Evolutionary conservation across 2,329 filamentous ascomycete genomes (phyloP).

Genomic region (Cercospora sojina): DNA sequence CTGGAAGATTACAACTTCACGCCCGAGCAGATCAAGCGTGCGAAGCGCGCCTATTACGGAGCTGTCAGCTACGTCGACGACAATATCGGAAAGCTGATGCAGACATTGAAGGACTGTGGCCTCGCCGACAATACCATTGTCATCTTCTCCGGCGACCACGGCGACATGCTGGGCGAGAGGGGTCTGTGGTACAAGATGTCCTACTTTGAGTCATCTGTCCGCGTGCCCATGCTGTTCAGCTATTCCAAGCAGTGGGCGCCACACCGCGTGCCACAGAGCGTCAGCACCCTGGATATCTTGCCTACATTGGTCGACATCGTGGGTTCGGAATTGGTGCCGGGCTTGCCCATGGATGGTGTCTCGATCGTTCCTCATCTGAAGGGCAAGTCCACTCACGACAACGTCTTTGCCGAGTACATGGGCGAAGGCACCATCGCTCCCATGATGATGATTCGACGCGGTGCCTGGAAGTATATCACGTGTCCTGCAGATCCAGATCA

Average conservation of each 20-base stretch:
- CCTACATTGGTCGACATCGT: conserved; percentile 85
- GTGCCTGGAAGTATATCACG: conserved; percentile 85
- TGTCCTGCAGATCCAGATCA: conserved; percentile 82
- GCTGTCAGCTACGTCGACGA: conserved; percentile 93
- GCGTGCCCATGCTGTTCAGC: conserved; percentile 83
- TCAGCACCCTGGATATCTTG: conserved; percentile 86
- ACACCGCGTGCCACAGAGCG: conserved; percentile 75
- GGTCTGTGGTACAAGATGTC: conserved; percentile 98
- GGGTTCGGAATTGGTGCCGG: conserved; percentile 65
- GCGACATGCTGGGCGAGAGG: conserved; percentile 92
- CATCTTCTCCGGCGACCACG: conserved; percentile 90
- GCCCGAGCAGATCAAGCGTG: conserved; percentile 80
- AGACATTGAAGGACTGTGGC: conserved; percentile 73
- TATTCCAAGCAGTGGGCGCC: conserved; percentile 73
- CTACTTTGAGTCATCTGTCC: conserved; percentile 88
- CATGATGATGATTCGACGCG: conserved; percentile 89
- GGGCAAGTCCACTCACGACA: conserved; percentile 69
- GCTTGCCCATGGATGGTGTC: conserved; percentile 80
- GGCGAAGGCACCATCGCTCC: conserved; percentile 87
- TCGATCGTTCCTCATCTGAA: conserved; percentile 78
- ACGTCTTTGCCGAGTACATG: conserved; percentile 92
- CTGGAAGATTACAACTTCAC: conserved; percentile 80
- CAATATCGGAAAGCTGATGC: conserved; percentile 79
- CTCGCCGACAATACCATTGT: conserved; percentile 84
- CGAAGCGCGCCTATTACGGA: conserved; percentile 86